Percentiles rank a stretch among this genome's conserved stretches.
phyloP scores from a whole-genome alignment of 2,329 filamentous ascomycete genomes.

The Parascedosporium putredinis region DNA sequence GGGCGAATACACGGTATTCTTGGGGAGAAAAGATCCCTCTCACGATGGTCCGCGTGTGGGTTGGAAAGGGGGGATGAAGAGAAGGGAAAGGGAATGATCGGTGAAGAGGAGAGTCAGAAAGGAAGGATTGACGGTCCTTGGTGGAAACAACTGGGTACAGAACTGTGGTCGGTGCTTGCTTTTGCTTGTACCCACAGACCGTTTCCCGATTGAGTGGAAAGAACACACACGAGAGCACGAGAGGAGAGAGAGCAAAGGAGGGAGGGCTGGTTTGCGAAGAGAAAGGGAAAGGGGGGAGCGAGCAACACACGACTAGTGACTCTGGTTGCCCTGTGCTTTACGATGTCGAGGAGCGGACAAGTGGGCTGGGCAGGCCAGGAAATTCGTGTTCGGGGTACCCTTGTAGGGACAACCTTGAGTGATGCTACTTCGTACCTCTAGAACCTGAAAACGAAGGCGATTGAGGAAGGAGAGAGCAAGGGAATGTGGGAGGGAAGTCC shows the following conservation, averaged over 20 bases:
- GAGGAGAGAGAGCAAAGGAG: not conserved
- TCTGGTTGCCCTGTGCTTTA: too few species aligned
- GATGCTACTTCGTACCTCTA: not conserved
- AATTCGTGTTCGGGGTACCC: not conserved
- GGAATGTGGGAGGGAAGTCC: not conserved
- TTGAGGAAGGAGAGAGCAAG: not conserved
- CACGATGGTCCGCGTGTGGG: slow-evolving; percentile 3
- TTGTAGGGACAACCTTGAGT: not conserved
- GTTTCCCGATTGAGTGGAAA: not conserved
- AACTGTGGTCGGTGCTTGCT: not conserved
- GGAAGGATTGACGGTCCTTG: not conserved
- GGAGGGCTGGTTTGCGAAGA: not conserved
- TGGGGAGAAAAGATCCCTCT: not conserved
- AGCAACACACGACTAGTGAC: too few species aligned
- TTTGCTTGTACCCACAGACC: slow-evolving; percentile 2
- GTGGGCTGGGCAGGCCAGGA: not conserved
- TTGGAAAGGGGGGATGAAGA: slow-evolving; percentile 1
- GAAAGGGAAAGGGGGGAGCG: not conserved
- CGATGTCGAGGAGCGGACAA: too few species aligned
- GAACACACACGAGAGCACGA: not conserved
- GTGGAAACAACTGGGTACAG: not conserved
- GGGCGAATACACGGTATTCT: slow-evolving; percentile 8
- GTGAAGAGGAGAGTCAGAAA: slow-evolving; percentile 2
- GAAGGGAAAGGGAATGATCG: slow-evolving; percentile 1
- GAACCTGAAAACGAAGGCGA: slow-evolving; percentile 2